Evolutionary conservation across 805 yeast species (phyloP), one percentile per base, ranked within the genome.

Genomic region (Starmerella ratchasimensis): DNA sequence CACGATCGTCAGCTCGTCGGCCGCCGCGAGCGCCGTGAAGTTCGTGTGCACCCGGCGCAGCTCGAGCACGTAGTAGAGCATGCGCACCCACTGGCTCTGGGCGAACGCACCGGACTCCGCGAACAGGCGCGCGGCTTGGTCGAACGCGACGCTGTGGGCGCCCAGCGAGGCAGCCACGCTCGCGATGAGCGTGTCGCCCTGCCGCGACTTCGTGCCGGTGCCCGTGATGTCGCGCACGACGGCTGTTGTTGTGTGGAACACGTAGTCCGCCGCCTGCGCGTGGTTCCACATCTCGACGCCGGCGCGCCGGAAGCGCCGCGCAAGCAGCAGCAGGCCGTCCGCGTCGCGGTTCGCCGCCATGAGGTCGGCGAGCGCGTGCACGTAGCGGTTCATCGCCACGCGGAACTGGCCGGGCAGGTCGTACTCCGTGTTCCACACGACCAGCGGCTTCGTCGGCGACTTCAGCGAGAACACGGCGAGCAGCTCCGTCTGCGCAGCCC

Each of bases 331-430:
- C 44, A 90, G 59, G 0, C 74, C 63, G 13, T 68, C 68, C 32
- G 78, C 62, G 48, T 83, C 88, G 8, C 64, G 58, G 7, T 69
- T 62, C 19, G 62, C 56, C 24, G 65, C 60, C 18, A 81, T 56
- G 18, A 86, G 51, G 17, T 68, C 69, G 33, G 79, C 67, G 48
- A 67, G 76, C 51, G 76, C 79, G 33, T 61, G 55, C 17, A 81
- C 69, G 52, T 90, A 88, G 37, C 74, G 72, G 45, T 65, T 68
- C 23, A 78, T 76, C 57, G 79, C 83, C 9, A 72, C 73, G 54
- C 84, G 88, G 57, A 88, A 95, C 48, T 80, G 82, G 0, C 99
- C 99, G 0, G 96, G 90, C 16, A 93, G 60, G 55, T 93, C 98
- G 49, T 66, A 57, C 33, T 84, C 94, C 0, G 96, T 93, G 49